Evolutionary conservation across 768 basidiomycete species (phyloP), one percentile per base, ranked within the genome.

Genomic region (Pleurotus tuoliensis): DNA sequence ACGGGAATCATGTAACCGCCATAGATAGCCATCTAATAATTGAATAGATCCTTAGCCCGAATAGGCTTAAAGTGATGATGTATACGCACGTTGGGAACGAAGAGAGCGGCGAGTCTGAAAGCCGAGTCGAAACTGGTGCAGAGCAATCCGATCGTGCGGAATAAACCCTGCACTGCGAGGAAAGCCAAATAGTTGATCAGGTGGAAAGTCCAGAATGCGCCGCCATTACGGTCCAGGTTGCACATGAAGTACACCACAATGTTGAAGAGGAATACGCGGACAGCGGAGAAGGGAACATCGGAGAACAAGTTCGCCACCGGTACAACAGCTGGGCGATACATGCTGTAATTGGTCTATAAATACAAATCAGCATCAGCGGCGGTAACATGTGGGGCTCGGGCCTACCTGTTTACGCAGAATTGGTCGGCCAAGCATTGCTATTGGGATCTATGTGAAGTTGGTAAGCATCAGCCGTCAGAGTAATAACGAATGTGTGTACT

Each of bases 121-220:
- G 79, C 78, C 1, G 73, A 62, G 58, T 79, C 72, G 58, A 78
- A 78, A 56, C 73, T 76, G 41, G 72, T 73, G 64, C 77, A 78
- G 13, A 81, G 64, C 16, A 79, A 67, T 27, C 87, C 88, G 56
- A 89, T 80, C 0, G 83, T 84, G 40, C 91, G 75, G 82, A 94
- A 96, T 76, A 94, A 90, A 0, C 84, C 88, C 69, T 90, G 88
- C 84, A 94, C 87, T 20, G 82, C 68, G 51, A 92, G 73, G 67
- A 81, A 90, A 1, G 82, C 80, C 22, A 82, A 16, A 58, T 87
- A 88, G 49, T 78, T 77, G 69, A 88, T 78, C 18, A 94, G 69
- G 66, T 86, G 84, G 73, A 80, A 84, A 15, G 86, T 78, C 62
- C 68, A 81, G 64, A 80, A 80, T 13, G 67, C 79, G 24, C 73